These are phyloP conservation scores for Ajuga reptans DNA, from an alignment of 305 asterid genomes.

Conservation along the genomic window DNA sequence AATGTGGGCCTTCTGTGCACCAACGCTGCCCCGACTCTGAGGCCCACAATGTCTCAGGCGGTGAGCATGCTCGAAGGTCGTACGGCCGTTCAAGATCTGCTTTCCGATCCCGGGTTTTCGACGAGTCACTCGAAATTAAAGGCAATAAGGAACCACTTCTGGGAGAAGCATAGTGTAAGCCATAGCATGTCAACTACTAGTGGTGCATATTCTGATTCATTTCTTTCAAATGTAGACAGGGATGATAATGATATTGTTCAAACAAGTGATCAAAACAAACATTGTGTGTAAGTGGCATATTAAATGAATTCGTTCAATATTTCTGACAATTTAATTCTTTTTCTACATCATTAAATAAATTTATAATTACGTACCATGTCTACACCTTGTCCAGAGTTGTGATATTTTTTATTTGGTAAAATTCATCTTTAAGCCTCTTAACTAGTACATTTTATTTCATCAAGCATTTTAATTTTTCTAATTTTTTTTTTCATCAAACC, in stretches of 20 bases:
- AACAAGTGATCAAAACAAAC: too few species aligned
- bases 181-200: slow-evolving; percentile 42
- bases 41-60: slow-evolving; percentile 86
- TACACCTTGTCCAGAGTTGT: too few species aligned
- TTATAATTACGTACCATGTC: too few species aligned
- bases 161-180: slow-evolving; percentile 57
- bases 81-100: slow-evolving; percentile 62
- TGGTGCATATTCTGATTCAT: slow-evolving; percentile 37
- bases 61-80: slow-evolving; percentile 94
- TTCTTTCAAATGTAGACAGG: slow-evolving; percentile 29
- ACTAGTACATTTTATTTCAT: too few species aligned
- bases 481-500: too few species aligned
- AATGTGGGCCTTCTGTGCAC: slow-evolving; percentile 80
- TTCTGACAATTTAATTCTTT: too few species aligned
- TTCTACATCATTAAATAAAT: too few species aligned
- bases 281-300: too few species aligned
- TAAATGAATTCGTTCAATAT: too few species aligned
- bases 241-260: slow-evolving; percentile 31
- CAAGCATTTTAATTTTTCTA: too few species aligned
- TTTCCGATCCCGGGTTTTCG: slow-evolving; percentile 74
- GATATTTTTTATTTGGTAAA: too few species aligned
- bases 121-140: slow-evolving; percentile 39
- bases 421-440: too few species aligned
- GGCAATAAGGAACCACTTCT: slow-evolving; percentile 70
- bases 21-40: slow-evolving; percentile 73